Evolutionary conservation across 441 rosid genomes (phyloP).

Genomic region (Flueggea neowawraea): DNA sequence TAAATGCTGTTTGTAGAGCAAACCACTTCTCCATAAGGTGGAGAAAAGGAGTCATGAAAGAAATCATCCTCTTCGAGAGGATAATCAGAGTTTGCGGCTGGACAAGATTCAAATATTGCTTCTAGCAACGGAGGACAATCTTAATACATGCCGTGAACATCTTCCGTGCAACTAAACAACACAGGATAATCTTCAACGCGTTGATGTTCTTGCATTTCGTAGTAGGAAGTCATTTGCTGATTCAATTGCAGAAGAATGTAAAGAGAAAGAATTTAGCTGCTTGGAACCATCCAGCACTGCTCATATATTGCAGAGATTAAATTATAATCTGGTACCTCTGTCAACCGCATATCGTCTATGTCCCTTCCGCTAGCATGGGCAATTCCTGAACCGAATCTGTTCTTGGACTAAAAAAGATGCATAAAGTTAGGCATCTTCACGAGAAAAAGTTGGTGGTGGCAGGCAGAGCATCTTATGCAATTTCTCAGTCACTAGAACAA

Average conservation of each 20-base stretch:
- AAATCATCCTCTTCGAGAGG: conserved; percentile 13
- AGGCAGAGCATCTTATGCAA: conserved; percentile 20
- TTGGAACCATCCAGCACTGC: conserved; percentile 8
- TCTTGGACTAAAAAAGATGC: neutral
- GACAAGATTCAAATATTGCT: conserved; percentile 3
- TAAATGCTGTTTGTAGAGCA: neutral
- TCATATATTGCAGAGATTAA: conserved; percentile 7
- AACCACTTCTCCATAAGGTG: conserved; percentile 2
- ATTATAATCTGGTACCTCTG: conserved; percentile 1
- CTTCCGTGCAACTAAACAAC: conserved; percentile 2
- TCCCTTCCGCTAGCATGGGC: neutral
- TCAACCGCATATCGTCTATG: neutral
- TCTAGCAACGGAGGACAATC: conserved; percentile 2
- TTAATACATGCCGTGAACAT: conserved; percentile 2
- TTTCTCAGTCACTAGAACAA: conserved; percentile 1
- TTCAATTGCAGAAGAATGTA: neutral
- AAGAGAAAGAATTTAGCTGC: neutral
- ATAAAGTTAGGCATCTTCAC: conserved; percentile 12
- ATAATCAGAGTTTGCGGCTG: conserved; percentile 4
- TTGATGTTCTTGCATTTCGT: conserved; percentile 9
- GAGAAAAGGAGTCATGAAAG: conserved; percentile 1
- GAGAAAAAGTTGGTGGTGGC: neutral
- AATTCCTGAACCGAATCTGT: conserved; percentile 8
- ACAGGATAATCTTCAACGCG: conserved; percentile 6
- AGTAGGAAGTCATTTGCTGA: conserved; percentile 1